Evolutionary conservation across 1,139 yeast genomes (phyloP), one percentile per base, ranked within the genome.

Genomic region (Candida pseudocylindracea): DNA sequence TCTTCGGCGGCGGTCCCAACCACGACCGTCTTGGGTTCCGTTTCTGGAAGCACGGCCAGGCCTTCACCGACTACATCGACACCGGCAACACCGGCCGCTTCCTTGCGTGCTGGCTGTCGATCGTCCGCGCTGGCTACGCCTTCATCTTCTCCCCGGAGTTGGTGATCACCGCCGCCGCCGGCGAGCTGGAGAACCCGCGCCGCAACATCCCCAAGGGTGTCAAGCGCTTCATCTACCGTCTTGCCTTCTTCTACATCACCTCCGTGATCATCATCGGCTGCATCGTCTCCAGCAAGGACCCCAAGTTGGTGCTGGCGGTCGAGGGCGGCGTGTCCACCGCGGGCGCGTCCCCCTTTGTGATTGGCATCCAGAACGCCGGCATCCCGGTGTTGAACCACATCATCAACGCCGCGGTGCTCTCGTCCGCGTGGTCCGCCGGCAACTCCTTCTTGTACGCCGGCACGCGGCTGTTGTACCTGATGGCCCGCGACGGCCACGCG

Each of bases 381-480:
- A 72, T 74, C 38, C 54, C 53, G 1, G 74, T 62, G 1, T 53
- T 75, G 39, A 71, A 75, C 38, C 74, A 72, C 43, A 58, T 76
- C 33, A 58, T 76, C 41, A 76, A 76, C 44, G 85, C 72, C 2
- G 68, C 68, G 40, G 69, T 76, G 36, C 52, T 76, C 45, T 54
- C 74, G 8, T 72, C 76, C 36, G 76, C 78, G 35, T 63, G 73
- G 39, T 69, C 79, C 10, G 78, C 85, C 8, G 72, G 76, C 33
- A 75, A 74, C 51, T 72, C 83, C 0, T 79, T 71, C 50, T 54
- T 73, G 38, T 75, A 73, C 50, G 71, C 75, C 36, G 72, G 76
- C 13, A 64, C 83, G 10, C 63, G 88, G 58, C 66, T 72, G 11
- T 53, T 72, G 30, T 75, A 68, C 45, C 72, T 76, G 30, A 53